Evolutionary conservation across 306 rosid genomes (phyloP), one percentile per base, ranked within the genome.

Genomic region (Myrica gale): DNA sequence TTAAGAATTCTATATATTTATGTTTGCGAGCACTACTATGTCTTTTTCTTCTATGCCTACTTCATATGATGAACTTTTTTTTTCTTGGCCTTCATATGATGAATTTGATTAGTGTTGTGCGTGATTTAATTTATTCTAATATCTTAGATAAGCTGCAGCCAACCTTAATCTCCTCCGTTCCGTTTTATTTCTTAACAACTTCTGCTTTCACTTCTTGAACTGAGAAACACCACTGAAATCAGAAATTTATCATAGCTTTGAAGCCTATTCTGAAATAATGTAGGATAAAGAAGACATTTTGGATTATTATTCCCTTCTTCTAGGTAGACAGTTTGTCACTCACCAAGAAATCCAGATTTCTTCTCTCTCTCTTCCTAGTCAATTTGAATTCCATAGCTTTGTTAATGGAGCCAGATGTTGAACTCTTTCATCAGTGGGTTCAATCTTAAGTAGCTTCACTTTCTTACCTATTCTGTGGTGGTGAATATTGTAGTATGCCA

Each of bases 251-350:
- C 20, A 39, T 63, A 9, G 20, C 4, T 60, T 56, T 63, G 44
- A 39, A 63, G 47, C 19, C 17, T 23, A 63, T 63, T 63, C 39
- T 63, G 5, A 39, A 41, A 39, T 65, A 65, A 65, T 41, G 23
- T 65, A n/a, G 16, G 69, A 16, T 63, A 26, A 63, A 39, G 69
- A 41, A 65, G 10, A 41, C 46, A 63, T 65, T 65, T 41, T 65
- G 32, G 11, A 39, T 63, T 15, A 63, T 4, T 0, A 12, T 63
- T 9, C 7, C 41, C 69, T 41, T 63, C 47, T 41, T 63, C 20
- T 39, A 42, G 48, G 45, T 39, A 16, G 48, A n/a, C 7, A 16
- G 11, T 15, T 63, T 15, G 3, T 41, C 19, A 11, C 3, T 16
- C 23, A 65, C n/a, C 69, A 21, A 7, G 4, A 65, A 17, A n/a